Percentiles rank a stretch among this genome's conserved stretches.
These are phyloP conservation scores for Marasmius sp. DNA, from an alignment of 1,284 basidiomycete genomes.

Conservation along the genomic window DNA sequence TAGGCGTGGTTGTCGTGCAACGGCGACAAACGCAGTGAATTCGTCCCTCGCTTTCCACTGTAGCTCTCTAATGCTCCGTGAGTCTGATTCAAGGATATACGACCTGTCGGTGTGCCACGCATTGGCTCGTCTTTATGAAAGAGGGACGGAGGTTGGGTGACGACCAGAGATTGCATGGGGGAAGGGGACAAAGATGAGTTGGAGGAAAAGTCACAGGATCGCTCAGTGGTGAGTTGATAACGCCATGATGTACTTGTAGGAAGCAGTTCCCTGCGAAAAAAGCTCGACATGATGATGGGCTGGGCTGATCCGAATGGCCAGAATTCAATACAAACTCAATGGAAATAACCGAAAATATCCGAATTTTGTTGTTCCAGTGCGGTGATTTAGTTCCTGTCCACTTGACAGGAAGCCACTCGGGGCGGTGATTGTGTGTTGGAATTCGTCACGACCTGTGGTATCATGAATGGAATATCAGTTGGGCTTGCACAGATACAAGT, in stretches of 20 bases:
- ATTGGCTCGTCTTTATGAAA: constrained; percentile 9
- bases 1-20: constrained; percentile 18
- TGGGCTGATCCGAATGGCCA: background rate
- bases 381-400: too few relatives aligned
- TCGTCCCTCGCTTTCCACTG: background rate
- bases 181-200: constrained; percentile 11
- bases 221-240: background rate
- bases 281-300: background rate
- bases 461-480: too few relatives aligned
- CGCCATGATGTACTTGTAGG: background rate
- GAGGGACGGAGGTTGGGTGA: constrained; percentile 6
- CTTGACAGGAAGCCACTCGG: too few relatives aligned
- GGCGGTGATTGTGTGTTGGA: too few relatives aligned
- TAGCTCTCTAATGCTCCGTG: constrained; percentile 1
- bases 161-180: constrained; percentile 14
- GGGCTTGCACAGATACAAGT: too few relatives aligned
- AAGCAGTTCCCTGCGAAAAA: background rate
- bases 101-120: constrained; percentile 3
- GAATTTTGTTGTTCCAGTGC: background rate
- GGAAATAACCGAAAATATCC: background rate
- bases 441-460: too few relatives aligned
- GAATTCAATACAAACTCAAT: background rate
- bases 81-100: constrained; percentile 8
- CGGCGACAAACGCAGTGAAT: constrained; percentile 5
- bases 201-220: constrained; percentile 10